These are phyloP conservation scores for Penicillium crustosum DNA, from an alignment of 2,329 filamentous ascomycete genomes.

Conservation along the genomic window DNA sequence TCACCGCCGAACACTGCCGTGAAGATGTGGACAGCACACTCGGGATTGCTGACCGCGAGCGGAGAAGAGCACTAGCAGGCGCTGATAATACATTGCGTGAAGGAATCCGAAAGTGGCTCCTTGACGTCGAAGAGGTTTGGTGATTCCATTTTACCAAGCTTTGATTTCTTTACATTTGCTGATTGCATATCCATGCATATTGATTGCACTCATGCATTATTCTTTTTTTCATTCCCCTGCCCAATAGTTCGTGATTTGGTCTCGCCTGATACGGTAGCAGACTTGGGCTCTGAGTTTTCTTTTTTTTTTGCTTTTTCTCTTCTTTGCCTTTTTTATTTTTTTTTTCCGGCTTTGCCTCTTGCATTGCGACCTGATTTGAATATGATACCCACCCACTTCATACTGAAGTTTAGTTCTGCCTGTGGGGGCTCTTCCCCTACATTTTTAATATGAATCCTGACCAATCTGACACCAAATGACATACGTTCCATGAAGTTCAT, in stretches of 20 bases:
- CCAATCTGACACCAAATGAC: slow-evolving; percentile 6
- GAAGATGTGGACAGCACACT: slow-evolving; percentile 39
- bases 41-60: slow-evolving; percentile 34
- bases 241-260: not conserved
- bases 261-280: not conserved
- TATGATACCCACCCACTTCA: slow-evolving; percentile 27
- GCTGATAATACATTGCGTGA: slow-evolving; percentile 56
- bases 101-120: slow-evolving; percentile 57
- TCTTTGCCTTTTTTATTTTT: not conserved
- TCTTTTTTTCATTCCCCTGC: slow-evolving; percentile 5
- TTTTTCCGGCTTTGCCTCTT: slow-evolving; percentile 16
- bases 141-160: slow-evolving; percentile 20
- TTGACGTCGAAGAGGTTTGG: slow-evolving; percentile 49
- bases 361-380: slow-evolving; percentile 15
- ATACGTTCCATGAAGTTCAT: not conserved
- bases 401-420: slow-evolving; percentile 8
- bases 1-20: slow-evolving; percentile 51
- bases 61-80: slow-evolving; percentile 33
- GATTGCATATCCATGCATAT: slow-evolving; percentile 4
- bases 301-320: not conserved
- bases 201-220: not conserved
- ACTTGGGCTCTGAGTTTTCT: not conserved
- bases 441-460: slow-evolving; percentile 7
- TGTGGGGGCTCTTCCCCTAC: slow-evolving; percentile 2
- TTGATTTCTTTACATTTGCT: not conserved